These are phyloP conservation scores for Populus ilicifolia DNA, from an alignment of 345 rosid species.

Conservation along the genomic window DNA sequence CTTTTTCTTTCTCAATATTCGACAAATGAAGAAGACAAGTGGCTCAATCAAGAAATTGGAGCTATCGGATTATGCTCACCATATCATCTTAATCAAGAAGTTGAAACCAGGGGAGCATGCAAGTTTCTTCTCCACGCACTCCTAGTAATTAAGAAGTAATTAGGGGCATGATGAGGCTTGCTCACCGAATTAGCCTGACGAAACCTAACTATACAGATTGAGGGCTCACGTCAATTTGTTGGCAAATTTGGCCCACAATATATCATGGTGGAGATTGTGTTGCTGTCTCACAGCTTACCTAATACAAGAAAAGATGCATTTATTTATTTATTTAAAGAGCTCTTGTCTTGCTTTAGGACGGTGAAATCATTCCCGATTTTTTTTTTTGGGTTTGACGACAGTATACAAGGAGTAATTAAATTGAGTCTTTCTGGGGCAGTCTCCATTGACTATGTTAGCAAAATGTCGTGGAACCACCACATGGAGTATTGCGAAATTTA, in stretches of 20 bases:
- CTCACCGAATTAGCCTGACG: too few species aligned
- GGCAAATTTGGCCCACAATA: background rate
- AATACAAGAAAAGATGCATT: conserved; percentile 3
- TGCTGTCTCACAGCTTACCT: background rate
- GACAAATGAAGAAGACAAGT: too few species aligned
- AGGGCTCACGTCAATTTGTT: background rate
- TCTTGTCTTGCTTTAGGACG: conserved; percentile 13
- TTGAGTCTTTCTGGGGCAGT: conserved; percentile 14
- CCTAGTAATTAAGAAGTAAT: too few species aligned
- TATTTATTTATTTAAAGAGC: background rate
- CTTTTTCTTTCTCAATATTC: too few species aligned
- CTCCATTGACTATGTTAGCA: conserved; percentile 31
- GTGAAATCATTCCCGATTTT: conserved; percentile 23
- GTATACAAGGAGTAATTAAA: background rate
- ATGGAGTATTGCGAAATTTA: background rate
- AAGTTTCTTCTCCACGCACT: too few species aligned
- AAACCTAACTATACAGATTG: too few species aligned
- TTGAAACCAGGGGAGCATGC: too few species aligned
- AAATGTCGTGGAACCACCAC: conserved; percentile 13
- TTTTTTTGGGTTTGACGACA: conserved; percentile 17
- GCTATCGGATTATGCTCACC: too few species aligned
- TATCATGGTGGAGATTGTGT: background rate
- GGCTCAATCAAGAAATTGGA: too few species aligned
- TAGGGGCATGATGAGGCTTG: too few species aligned
- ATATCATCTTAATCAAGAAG: too few species aligned